A percentile compares a stretch with the other conserved stretches of the same genome.
These are phyloP conservation scores for Eutrema heterophyllum DNA, from an alignment of 345 rosid species.

Conservation along the genomic window DNA sequence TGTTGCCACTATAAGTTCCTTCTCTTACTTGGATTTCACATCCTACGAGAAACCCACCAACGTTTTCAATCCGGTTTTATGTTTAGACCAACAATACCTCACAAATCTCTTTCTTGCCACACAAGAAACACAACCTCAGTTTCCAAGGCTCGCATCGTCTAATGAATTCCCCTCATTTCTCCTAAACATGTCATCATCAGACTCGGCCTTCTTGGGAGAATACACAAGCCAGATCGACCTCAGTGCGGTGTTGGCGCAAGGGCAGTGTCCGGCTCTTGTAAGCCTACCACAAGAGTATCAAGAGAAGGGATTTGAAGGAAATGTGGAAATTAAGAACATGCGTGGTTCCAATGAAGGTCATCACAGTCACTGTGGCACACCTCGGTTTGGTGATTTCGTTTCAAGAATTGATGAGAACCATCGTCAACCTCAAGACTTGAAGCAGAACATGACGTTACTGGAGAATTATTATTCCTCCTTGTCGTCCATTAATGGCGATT, in stretches of 20 bases:
- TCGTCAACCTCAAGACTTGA: slow-evolving; percentile 2
- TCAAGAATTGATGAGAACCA: slow-evolving; percentile 9
- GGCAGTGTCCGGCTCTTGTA: slow-evolving; percentile 27
- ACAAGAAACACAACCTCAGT: slow-evolving; percentile 32
- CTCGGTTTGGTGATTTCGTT: neutral
- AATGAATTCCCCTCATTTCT: slow-evolving; percentile 44
- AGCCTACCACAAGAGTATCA: slow-evolving; percentile 30
- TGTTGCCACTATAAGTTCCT: slow-evolving; percentile 18
- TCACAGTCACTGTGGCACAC: neutral
- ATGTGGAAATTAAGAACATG: slow-evolving; percentile 13
- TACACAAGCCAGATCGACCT: slow-evolving; percentile 18
- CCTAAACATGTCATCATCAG: slow-evolving; percentile 37
- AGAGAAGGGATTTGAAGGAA: slow-evolving; percentile 14
- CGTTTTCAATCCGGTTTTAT: slow-evolving; percentile 24
- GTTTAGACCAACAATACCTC: slow-evolving; percentile 37
- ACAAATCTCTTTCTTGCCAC: slow-evolving; percentile 40
- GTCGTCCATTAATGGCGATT: slow-evolving; percentile 19
- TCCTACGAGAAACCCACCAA: slow-evolving; percentile 34
- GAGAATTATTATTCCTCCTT: slow-evolving; percentile 22
- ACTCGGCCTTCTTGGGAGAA: slow-evolving; percentile 48
- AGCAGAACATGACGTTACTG: slow-evolving; percentile 23
- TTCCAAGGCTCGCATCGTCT: slow-evolving; percentile 24
- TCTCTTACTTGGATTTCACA: slow-evolving; percentile 35
- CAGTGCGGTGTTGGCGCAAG: slow-evolving; percentile 25
- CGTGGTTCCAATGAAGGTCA: slow-evolving; percentile 6